phyloP scores from a whole-genome alignment of 1,139 yeast genomes.

The Kurtzmaniella quercitrusa region DNA sequence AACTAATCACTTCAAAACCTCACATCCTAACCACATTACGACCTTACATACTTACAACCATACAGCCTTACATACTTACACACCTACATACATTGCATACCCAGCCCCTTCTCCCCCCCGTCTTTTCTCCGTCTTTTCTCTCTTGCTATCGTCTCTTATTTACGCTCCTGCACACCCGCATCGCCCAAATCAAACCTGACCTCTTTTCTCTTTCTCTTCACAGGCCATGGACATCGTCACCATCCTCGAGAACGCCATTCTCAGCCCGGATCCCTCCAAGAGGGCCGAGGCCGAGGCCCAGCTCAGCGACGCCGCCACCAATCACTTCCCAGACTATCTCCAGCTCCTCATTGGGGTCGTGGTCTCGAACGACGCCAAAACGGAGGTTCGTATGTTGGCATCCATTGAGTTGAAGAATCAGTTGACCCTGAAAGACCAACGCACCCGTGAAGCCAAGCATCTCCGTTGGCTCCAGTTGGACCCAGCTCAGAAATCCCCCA shows the following conservation, averaged over 20 bases:
- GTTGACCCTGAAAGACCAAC: constrained; percentile 69
- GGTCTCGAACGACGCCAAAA: constrained; percentile 57
- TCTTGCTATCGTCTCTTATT: neutral
- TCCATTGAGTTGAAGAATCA: constrained; percentile 86
- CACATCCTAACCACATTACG: too few species aligned
- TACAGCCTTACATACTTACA: too few species aligned
- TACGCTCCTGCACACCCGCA: neutral
- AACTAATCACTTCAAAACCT: too few species aligned
- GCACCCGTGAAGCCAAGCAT: constrained; percentile 48
- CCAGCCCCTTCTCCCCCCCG: neutral
- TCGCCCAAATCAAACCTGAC: neutral
- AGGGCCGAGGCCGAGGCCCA: constrained; percentile 82
- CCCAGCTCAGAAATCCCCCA: constrained; percentile 49
- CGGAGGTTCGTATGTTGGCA: constrained; percentile 90
- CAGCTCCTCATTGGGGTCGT: constrained; percentile 69
- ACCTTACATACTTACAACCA: too few species aligned
- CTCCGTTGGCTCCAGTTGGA: constrained; percentile 63
- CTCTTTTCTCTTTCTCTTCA: neutral
- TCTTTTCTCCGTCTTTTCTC: neutral
- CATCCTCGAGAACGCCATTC: constrained; percentile 73
- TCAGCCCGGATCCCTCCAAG: constrained; percentile 59
- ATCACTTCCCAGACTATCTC: constrained; percentile 71
- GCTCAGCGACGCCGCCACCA: constrained; percentile 65
- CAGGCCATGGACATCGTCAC: constrained; percentile 60
- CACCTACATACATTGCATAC: too few species aligned